Evolutionary conservation across 2,329 filamentous ascomycete genomes (phyloP).

Genomic region (Fusarium miscanthi): DNA sequence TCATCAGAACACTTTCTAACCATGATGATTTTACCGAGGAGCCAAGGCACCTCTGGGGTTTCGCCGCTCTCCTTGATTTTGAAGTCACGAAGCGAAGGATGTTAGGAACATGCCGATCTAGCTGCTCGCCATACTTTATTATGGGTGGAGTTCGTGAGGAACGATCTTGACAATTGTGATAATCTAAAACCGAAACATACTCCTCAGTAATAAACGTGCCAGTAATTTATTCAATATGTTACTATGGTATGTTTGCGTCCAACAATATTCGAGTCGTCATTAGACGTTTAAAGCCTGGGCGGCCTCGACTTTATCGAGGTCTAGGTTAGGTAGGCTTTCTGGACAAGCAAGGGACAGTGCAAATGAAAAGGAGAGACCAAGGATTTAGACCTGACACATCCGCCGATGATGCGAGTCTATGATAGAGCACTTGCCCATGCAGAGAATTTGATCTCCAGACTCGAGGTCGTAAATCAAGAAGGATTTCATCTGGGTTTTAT

Average conservation of each 20-base stretch:
- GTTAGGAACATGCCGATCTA: neutral
- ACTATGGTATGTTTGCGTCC: neutral
- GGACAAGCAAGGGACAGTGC: neutral
- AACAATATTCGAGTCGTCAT: neutral
- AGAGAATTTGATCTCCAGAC: neutral
- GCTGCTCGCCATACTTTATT: neutral
- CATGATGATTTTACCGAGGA: neutral
- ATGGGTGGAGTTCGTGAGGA: neutral
- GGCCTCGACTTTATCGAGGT: neutral
- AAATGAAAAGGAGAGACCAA: neutral
- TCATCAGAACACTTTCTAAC: neutral
- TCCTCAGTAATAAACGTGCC: neutral
- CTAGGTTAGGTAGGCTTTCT: constrained; percentile 1
- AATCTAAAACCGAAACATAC: no score
- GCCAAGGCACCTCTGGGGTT: neutral
- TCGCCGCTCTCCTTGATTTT: neutral
- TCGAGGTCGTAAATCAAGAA: neutral
- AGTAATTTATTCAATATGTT: neutral
- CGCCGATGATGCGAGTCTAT: neutral
- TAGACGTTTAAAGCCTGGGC: neutral
- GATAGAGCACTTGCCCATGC: neutral
- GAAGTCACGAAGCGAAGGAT: neutral
- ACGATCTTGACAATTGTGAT: neutral
- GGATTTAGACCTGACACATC: neutral
- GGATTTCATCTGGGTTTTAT: neutral